Percentiles rank a stretch among this genome's conserved stretches.
These are phyloP conservation scores for Avena atlantica DNA, from an alignment of 176 grass and related monocot genomes.

Conservation along the genomic window DNA sequence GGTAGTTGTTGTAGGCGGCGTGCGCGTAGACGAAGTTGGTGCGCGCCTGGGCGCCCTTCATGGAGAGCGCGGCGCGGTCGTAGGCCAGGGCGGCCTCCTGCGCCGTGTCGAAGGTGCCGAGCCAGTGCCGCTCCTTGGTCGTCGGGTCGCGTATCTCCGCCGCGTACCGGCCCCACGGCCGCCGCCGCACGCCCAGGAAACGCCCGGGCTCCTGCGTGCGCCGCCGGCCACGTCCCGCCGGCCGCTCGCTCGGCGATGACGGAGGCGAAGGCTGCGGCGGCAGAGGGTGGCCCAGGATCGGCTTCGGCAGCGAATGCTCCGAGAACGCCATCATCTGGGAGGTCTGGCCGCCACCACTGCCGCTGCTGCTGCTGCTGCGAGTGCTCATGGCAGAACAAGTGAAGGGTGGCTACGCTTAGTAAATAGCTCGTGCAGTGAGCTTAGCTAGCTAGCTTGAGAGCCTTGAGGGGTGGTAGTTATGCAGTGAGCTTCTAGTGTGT, in stretches of 20 bases:
- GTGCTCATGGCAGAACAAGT: constrained; percentile 46
- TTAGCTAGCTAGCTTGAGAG: constrained; percentile 13
- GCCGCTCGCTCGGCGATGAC: constrained; percentile 57
- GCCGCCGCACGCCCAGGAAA: constrained; percentile 89
- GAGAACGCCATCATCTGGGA: constrained; percentile 61
- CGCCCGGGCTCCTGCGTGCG: constrained; percentile 76
- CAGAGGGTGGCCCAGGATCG: constrained; percentile 14
- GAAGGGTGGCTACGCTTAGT: constrained; percentile 11
- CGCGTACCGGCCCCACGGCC: constrained; percentile 94
- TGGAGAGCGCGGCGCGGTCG: constrained; percentile 93
- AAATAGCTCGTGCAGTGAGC: background rate
- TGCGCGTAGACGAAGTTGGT: constrained; percentile 94
- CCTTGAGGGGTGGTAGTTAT: constrained; percentile 39
- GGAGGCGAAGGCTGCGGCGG: constrained; percentile 51
- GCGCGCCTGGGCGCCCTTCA: constrained; percentile 96
- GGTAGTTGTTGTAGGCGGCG: constrained; percentile 67
- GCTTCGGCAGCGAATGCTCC: constrained; percentile 46
- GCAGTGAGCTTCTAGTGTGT: constrained; percentile 30
- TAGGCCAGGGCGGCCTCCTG: constrained; percentile 98
- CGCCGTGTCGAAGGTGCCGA: constrained; percentile 97
- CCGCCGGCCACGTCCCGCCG: constrained; percentile 42
- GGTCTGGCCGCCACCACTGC: background rate
- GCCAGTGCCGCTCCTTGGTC: constrained; percentile 97
- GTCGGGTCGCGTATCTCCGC: constrained; percentile 98
- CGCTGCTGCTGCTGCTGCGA: constrained; percentile 31